Base-by-base conservation (phyloP, 23 red algal genomes). In the Gracilaria caudata region DNA sequence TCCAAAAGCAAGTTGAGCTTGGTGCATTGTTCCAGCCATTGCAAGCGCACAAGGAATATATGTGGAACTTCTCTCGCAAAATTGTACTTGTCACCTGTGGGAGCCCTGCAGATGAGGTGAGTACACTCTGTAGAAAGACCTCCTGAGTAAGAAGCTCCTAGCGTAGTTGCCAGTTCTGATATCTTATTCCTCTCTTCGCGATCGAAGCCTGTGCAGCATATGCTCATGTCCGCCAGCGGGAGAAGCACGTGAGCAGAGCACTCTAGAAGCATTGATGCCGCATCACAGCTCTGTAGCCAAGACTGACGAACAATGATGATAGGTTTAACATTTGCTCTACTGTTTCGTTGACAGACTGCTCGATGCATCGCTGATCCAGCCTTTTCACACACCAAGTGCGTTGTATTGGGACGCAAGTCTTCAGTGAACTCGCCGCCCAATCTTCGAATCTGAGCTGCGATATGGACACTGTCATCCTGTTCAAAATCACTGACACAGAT, bases 31-130 rank as follows among this genome's bases (percentile, higher is more conserved):
- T 73, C 21, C 17, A 86, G 25, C 82, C 82, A 86, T 55, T 59
- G 49, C 30, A 32, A 36, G 6, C 32, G 34, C 36, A 86, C 82
- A 29, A 72, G 37, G 37, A 41, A 55, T 36, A 86, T 86, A 17
- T 56, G 26, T 23, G 63, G 26, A 44, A 56, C 41, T 25, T 55
- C 53, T 47, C 30, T 49, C 10, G 89, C 89, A 61, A 83, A 92
- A 17, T 92, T 61, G 64, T 81, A 92, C 53, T 92, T 92, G 33
- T 79, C 19, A 38, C 89, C 89, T 3, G 56, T 56, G 7, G 89
- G 54, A 45, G 64, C 24, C 36, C 26, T 28, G 53, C 54, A 78
- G 29, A 92, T 60, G 20, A 92, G 79, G 51, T 92, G 89, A 51
- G 75, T 83, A 34, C 89, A 92, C 17, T 43, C 34, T 19, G 23